A percentile compares a stretch with the other conserved stretches of the same genome.
These are phyloP conservation scores for Penicillium corylophilum DNA, from an alignment of 2,329 filamentous ascomycete species.

Conservation along the genomic window DNA sequence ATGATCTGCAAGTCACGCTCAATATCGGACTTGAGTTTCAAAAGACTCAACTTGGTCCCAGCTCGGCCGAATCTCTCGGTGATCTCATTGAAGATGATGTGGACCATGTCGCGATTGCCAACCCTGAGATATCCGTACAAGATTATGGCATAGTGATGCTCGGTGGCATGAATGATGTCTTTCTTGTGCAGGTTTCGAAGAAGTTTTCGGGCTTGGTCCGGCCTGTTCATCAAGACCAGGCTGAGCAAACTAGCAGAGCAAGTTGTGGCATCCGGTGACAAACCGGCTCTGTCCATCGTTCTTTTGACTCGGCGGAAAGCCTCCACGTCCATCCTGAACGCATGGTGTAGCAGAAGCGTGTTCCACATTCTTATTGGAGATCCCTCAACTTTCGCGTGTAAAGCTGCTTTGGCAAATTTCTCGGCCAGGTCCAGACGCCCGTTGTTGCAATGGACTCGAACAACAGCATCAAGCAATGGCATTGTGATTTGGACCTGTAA, in stretches of 20 bases:
- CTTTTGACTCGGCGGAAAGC: slow-evolving; percentile 55
- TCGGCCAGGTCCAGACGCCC: slow-evolving; percentile 57
- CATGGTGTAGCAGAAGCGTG: slow-evolving; percentile 67
- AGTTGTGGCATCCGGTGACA: slow-evolving; percentile 57
- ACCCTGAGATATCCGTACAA: slow-evolving; percentile 51
- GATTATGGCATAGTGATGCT: slow-evolving; percentile 50
- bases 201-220: slow-evolving; percentile 57
- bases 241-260: slow-evolving; percentile 63
- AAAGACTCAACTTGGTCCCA: slow-evolving; percentile 34
- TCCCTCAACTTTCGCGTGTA: slow-evolving; percentile 52
- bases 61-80: slow-evolving; percentile 35
- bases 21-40: slow-evolving; percentile 37
- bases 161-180: slow-evolving; percentile 38
- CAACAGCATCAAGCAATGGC: slow-evolving; percentile 62
- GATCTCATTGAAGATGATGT: slow-evolving; percentile 50
- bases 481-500: slow-evolving; percentile 52
- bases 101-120: slow-evolving; percentile 50
- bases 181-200: slow-evolving; percentile 41
- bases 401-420: slow-evolving; percentile 57
- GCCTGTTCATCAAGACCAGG: slow-evolving; percentile 53
- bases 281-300: slow-evolving; percentile 53
- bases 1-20: slow-evolving; percentile 33
- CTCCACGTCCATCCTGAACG: slow-evolving; percentile 59
- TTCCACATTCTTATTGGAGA: slow-evolving; percentile 73
- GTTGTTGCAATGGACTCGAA: slow-evolving; percentile 66